Base-by-base conservation (phyloP, 495 filamentous ascomycete genomes). In the Penicillium pulvis region DNA sequence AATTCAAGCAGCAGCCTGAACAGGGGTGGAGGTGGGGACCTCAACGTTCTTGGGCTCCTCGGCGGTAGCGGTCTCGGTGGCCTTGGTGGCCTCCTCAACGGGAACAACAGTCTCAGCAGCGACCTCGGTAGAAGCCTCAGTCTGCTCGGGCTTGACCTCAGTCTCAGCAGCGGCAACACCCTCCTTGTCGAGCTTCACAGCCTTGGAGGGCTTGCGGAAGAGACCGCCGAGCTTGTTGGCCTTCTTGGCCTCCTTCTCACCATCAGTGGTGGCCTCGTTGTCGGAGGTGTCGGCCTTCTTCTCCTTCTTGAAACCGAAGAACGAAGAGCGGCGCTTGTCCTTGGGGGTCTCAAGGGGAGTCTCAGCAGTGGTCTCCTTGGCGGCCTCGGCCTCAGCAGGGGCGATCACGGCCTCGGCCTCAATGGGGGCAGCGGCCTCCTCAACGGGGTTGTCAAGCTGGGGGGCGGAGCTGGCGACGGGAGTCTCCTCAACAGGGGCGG, bases 151-250 rank as follows among this genome's bases (percentile, higher is more conserved):
- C 68, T 78, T 72, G 60, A 66, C 49, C 63, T 76, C 71, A 39
- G 70, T 50, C 57, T 75, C 70, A 47, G 64, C 65, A 53, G 72
- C 64, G 39, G 67, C 48, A 33, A 65, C 58, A 53, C 73, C 71
- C 59, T 73, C 72, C 60, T 73, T 70, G 63, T 75, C 72, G 26
- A 74, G 67, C 75, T 79, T 81, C 57, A 77, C 75, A 51, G 79
- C 81, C 71, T 81, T 81, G 78, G 78, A 82, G 59, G 79, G 74
- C 74, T 79, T 82, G 64, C 82, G 82, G 74, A 84, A 83, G 39
- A 85, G 74, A 63, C 77, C 77, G 46, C 80, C 80, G 24, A 85
- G 74, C 67, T 80, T 81, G 71, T 79, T 78, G 60, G 65, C 64
- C 71, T 79, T 75, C 79, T 81, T 84, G 59, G 73, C 60, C 64